A percentile compares a stretch with the other conserved stretches of the same genome.
phyloP scores from a whole-genome alignment of 1,139 yeast species.

The Blastobotrys elegans region DNA sequence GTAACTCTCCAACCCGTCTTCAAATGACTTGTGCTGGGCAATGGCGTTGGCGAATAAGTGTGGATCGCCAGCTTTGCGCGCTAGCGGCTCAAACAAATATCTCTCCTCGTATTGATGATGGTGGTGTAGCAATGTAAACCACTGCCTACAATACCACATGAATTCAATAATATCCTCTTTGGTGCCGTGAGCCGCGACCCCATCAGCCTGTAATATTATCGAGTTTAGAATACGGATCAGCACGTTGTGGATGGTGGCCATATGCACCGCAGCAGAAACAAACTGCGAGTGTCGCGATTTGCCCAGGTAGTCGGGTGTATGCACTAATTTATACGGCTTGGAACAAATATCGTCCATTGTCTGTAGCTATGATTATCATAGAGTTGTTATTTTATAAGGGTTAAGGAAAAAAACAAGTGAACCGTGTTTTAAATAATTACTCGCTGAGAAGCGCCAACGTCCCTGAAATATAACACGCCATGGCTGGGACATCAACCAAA shows the following conservation, averaged over 20 bases:
- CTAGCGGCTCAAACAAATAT: not conserved
- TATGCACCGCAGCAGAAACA: slow-evolving; percentile 2
- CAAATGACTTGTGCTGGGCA: not conserved
- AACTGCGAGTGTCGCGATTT: not conserved
- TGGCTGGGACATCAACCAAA: slow-evolving; percentile 8
- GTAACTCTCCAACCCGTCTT: not conserved
- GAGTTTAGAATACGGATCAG: slow-evolving; percentile 2
- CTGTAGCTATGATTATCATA: not conserved
- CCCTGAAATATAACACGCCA: slow-evolving; percentile 8
- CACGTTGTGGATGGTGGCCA: slow-evolving; percentile 6
- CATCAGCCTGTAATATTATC: slow-evolving; percentile 4
- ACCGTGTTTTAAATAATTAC: not conserved
- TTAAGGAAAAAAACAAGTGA: not conserved
- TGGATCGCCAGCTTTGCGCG: not conserved
- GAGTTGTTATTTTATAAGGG: not conserved
- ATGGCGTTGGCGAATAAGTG: not conserved
- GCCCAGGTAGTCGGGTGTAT: not conserved
- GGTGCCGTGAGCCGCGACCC: not conserved
- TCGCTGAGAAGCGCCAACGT: slow-evolving; percentile 1
- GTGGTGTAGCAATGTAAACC: not conserved
- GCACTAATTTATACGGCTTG: not conserved
- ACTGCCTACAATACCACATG: slow-evolving; percentile 5
- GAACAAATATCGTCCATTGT: slow-evolving; percentile 1
- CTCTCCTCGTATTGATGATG: slow-evolving; percentile 4
- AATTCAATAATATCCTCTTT: not conserved